phyloP scores from a whole-genome alignment of 306 rosid species.

The Dalbergia oliveri region DNA sequence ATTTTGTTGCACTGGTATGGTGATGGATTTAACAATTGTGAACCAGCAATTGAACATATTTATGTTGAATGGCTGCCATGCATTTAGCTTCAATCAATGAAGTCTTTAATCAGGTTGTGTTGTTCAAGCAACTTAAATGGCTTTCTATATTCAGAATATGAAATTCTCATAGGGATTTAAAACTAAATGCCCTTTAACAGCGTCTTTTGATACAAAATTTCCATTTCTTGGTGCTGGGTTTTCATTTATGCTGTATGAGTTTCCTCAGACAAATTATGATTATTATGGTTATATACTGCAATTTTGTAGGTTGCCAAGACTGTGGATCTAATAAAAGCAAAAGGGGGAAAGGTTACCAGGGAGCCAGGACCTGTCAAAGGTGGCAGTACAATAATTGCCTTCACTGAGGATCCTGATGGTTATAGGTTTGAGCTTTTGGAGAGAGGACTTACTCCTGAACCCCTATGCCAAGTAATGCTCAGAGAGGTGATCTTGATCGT shows the following conservation, averaged over 20 bases:
- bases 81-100: conserved; percentile 1
- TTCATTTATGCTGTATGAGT: not conserved
- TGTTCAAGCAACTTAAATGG: conserved; percentile 7
- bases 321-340: conserved; percentile 76
- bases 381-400: conserved; percentile 72
- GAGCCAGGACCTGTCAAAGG: conserved; percentile 82
- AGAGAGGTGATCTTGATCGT: conserved; percentile 89
- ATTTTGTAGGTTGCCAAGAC: conserved; percentile 70
- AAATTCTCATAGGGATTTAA: not conserved
- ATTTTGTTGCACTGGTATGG: not conserved
- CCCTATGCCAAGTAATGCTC: conserved; percentile 91
- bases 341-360: conserved; percentile 82
- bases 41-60: no score
- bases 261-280: conserved; percentile 13
- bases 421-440: conserved; percentile 86
- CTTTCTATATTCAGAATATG: not conserved
- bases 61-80: not conserved
- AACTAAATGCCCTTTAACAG: not conserved
- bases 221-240: not conserved
- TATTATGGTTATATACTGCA: conserved; percentile 14
- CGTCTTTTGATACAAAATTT: conserved; percentile 1
- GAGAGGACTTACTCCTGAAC: conserved; percentile 83
- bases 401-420: conserved; percentile 91
- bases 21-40: not conserved
- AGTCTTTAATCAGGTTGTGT: not conserved